These are phyloP conservation scores for Chaetomium cochliodes DNA, from an alignment of 495 filamentous ascomycete species.

Conservation along the genomic window DNA sequence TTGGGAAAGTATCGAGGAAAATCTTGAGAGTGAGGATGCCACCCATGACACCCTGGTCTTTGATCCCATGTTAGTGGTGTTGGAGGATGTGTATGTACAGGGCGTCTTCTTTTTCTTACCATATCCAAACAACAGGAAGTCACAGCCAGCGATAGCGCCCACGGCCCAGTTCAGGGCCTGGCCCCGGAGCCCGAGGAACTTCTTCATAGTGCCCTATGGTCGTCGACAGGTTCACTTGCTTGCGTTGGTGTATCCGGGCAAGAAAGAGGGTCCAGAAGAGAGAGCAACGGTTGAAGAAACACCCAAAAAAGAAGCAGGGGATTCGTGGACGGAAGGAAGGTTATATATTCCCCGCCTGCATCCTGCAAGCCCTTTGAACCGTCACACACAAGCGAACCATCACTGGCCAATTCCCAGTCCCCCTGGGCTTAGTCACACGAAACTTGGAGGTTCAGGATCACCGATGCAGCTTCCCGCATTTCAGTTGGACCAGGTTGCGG, in stretches of 20 bases:
- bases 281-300: too few species aligned
- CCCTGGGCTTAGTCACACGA: constrained; percentile 1
- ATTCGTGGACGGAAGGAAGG: background rate
- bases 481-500: background rate
- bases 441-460: background rate
- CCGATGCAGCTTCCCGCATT: background rate
- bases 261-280: too few species aligned
- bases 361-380: background rate
- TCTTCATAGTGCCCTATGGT: constrained; percentile 31
- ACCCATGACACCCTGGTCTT: constrained; percentile 57
- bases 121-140: constrained; percentile 59
- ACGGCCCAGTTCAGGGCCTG: constrained; percentile 65
- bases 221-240: too few species aligned
- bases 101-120: constrained; percentile 36
- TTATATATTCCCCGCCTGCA: background rate
- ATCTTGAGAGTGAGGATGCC: constrained; percentile 56
- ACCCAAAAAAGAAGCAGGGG: background rate
- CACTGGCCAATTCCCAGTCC: background rate
- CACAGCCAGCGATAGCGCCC: constrained; percentile 65
- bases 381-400: background rate
- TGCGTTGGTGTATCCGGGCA: background rate
- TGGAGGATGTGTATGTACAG: background rate
- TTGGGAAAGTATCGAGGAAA: constrained; percentile 56
- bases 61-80: constrained; percentile 19
- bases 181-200: constrained; percentile 67